Base-by-base conservation (phyloP, 768 basidiomycete genomes). In the Tulasnella sp. region DNA sequence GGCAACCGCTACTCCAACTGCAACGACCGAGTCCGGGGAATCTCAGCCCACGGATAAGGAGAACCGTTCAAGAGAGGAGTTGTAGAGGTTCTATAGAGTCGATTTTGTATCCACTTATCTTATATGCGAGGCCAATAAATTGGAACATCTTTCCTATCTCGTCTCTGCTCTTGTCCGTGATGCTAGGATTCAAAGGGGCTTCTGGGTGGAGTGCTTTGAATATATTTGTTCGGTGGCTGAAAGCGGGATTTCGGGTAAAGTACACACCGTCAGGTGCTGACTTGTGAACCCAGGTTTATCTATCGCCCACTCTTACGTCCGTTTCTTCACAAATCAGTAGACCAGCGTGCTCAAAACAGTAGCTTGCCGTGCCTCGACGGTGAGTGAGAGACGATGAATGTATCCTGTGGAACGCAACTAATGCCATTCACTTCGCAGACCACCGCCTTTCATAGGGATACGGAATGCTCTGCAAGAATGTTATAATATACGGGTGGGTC, bases 401-500 rank as follows among this genome's bases (percentile, higher is more conserved):
- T 46, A 20, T 14, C 46, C 46, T 46, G 54, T 22, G 54, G 41
- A 12, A 58, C 4, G 11, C 58, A 31, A 5, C n/a, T 28, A 14
- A 69, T 31, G 2, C 24, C 16, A 11, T 69, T 37, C 28, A 6
- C 31, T 37, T 37, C 12, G 24, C 64, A 69, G 64, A 28, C 34
- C 6, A 69, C 64, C 31, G 28, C 12, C 54, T 54, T 14, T 11
- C 64, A 37, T 14, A 37, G 24, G 11, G 37, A 69, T 24, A 28
- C 31, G 14, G 44, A 11, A 78, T 69, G 77, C 93, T 96, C 84
- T 98, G 96, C 87, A 92, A 94, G 84, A 97, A 98, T 88, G 91
- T 96, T 76, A 88, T 94, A 85, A 96, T 97, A 82, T 94, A 96
- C 85, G 96, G 96, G 96, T 96, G 82, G 72, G 87, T 82, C 85